Percentiles rank a stretch among this genome's conserved stretches.
These are phyloP conservation scores for Aspergillus piperis DNA, from an alignment of 2,329 filamentous ascomycete species.

Conservation along the genomic window DNA sequence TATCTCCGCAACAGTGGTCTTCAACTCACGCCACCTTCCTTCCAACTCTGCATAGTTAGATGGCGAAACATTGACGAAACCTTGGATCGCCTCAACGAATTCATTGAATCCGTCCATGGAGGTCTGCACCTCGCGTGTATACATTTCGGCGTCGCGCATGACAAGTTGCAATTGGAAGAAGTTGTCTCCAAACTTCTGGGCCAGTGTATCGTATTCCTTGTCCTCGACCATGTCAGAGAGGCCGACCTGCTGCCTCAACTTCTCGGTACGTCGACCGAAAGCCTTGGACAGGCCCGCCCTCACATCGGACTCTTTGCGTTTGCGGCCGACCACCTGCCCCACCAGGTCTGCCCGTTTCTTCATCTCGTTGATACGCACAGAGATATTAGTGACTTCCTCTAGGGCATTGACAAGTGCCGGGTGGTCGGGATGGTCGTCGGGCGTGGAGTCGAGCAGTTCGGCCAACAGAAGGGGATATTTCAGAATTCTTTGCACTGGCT, in stretches of 20 bases:
- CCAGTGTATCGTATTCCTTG: constrained; percentile 73
- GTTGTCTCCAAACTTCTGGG: constrained; percentile 87
- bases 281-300: constrained; percentile 82
- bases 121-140: constrained; percentile 76
- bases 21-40: constrained; percentile 92
- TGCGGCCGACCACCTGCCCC: constrained; percentile 81
- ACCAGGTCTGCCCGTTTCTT: constrained; percentile 95
- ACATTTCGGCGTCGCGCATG: constrained; percentile 89
- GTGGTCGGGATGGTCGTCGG: constrained; percentile 80
- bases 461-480: constrained; percentile 89
- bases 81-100: constrained; percentile 78
- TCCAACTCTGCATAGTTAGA: constrained; percentile 81
- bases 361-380: constrained; percentile 79
- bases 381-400: constrained; percentile 65
- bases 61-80: constrained; percentile 69
- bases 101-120: constrained; percentile 80
- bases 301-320: constrained; percentile 86
- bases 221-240: constrained; percentile 72
- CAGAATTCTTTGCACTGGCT: constrained; percentile 90
- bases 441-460: constrained; percentile 76
- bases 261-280: constrained; percentile 85
- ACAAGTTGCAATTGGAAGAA: constrained; percentile 91
- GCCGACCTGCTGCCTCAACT: constrained; percentile 71
- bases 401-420: constrained; percentile 69
- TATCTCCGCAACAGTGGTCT: constrained; percentile 81